Conservation (phyloP, 2,329 filamentous ascomycete species). For the Sclerotinia trifoliorum region DNA sequence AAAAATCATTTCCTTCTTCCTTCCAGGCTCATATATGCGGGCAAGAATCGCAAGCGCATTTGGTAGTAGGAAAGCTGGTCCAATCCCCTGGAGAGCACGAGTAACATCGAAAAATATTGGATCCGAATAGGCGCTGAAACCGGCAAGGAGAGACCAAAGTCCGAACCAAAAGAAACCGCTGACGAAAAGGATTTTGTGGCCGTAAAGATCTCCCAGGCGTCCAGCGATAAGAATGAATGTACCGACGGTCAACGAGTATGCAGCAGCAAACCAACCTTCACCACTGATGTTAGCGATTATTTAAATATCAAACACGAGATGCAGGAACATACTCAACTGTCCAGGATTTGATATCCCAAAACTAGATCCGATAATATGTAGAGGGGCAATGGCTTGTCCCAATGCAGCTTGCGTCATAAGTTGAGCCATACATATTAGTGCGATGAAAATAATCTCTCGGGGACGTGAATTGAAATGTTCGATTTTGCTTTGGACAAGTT, state of each 20-base stretch:
- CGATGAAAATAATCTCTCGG: constrained; percentile 44
- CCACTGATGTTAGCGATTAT: not conserved
- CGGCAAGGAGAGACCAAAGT: constrained; percentile 34
- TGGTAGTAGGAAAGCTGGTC: constrained; percentile 52
- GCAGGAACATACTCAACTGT: constrained; percentile 39
- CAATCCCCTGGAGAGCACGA: constrained; percentile 56
- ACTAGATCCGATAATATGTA: constrained; percentile 48
- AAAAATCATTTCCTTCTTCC: constrained; percentile 46
- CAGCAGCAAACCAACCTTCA: constrained; percentile 55
- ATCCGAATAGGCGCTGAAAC: constrained; percentile 35
- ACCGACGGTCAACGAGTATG: constrained; percentile 56
- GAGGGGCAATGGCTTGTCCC: constrained; percentile 48
- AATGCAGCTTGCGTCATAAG: constrained; percentile 51
- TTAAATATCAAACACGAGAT: not conserved
- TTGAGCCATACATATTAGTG: constrained; percentile 48
- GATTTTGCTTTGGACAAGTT: constrained; percentile 21
- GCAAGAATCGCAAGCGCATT: constrained; percentile 52
- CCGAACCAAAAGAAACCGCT: constrained; percentile 45
- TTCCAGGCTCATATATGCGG: constrained; percentile 48
- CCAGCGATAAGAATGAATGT: constrained; percentile 54
- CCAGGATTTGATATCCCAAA: constrained; percentile 47
- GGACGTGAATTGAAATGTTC: constrained; percentile 26
- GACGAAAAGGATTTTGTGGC: constrained; percentile 50
- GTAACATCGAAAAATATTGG: constrained; percentile 47
- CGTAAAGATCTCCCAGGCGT: constrained; percentile 53